Conservation (phyloP, 179 eudicot genomes). For the Silene vulgaris region DNA sequence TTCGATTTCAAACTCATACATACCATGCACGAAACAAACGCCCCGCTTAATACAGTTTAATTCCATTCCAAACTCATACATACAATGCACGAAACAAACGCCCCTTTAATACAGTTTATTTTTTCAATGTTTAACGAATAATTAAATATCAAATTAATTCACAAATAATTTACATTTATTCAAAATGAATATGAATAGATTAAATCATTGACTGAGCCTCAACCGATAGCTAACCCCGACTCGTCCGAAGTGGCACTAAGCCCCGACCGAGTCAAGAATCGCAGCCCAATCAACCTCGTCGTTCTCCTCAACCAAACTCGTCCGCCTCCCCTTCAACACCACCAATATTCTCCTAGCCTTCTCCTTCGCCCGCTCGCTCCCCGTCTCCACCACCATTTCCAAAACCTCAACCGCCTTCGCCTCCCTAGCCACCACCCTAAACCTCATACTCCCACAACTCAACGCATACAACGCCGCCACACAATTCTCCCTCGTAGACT, state of each 20-base stretch:
- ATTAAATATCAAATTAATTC: no score
- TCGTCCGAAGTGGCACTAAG: background rate
- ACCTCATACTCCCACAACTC: constrained; percentile 79
- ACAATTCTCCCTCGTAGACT: constrained; percentile 78
- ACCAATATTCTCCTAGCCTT: constrained; percentile 58
- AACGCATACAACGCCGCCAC: constrained; percentile 69
- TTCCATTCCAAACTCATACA: no score
- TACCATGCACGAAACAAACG: no score
- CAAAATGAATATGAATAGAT: no score
- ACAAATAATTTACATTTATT: no score
- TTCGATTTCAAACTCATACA: no score
- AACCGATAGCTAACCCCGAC: background rate
- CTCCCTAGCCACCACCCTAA: constrained; percentile 65
- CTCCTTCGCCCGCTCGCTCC: constrained; percentile 70
- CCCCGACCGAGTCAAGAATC: constrained; percentile 26
- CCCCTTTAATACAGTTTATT: no score
- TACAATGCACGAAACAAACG: no score
- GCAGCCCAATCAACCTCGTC: constrained; percentile 62
- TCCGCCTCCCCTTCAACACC: constrained; percentile 43
- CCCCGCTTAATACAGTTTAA: no score
- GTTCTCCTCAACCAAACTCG: constrained; percentile 33
- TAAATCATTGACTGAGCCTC: background rate
- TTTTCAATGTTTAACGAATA: no score
- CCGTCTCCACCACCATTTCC: constrained; percentile 57
- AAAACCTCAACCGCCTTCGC: constrained; percentile 69